Evolutionary conservation across 176 grass and related monocot genomes (phyloP), one percentile per base, ranked within the genome.

Genomic region (Musa acuminata): DNA sequence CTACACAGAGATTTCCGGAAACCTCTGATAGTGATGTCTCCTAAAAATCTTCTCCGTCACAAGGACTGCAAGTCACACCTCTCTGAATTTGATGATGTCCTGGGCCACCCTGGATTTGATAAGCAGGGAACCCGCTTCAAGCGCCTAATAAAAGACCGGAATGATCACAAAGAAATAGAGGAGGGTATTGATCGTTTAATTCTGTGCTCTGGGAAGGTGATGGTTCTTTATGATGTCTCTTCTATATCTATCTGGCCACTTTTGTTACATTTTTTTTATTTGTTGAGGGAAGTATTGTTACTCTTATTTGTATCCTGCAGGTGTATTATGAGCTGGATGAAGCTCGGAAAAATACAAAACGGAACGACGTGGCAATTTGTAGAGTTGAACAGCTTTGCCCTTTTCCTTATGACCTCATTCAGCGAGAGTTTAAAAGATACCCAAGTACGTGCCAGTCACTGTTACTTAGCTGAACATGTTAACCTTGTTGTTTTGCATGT

Each of bases 301-400:
- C 21, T 53, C 13, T 25, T 51, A 9, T 69, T 14, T 59, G n/a
- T 58, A 24, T 81, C 71, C 73, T 80, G 58, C 80, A 96, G 93
- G 74, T 97, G 67, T 93, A 97, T 64, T 97, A 97, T 81, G 89
- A 97, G 72, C 90, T 97, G 73, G 93, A 97, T 43, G 93, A 93
- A 70, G 83, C 88, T 67, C 59, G 90, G 53, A 93, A 81, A 70
- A 93, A 85, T 77, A 78, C 65, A 0, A 71, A 90, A 75, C 81
- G 90, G 55, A 75, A 58, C 68, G 85, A 93, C 72, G 79, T 97
- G 55, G 93, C 93, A 53, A 93, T 97, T 72, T 97, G 93, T 74
- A 93, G 90, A 78, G 85, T 97, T 29, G 93, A 97, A 66, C 93
- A 97, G 71, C 85, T 97, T 78, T 83, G 77, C 22, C 93, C 93